A percentile compares a stretch with the other conserved stretches of the same genome.
These are phyloP conservation scores for Aureobasidium pullulans DNA, from an alignment of 2,329 filamentous ascomycete species.

Conservation along the genomic window DNA sequence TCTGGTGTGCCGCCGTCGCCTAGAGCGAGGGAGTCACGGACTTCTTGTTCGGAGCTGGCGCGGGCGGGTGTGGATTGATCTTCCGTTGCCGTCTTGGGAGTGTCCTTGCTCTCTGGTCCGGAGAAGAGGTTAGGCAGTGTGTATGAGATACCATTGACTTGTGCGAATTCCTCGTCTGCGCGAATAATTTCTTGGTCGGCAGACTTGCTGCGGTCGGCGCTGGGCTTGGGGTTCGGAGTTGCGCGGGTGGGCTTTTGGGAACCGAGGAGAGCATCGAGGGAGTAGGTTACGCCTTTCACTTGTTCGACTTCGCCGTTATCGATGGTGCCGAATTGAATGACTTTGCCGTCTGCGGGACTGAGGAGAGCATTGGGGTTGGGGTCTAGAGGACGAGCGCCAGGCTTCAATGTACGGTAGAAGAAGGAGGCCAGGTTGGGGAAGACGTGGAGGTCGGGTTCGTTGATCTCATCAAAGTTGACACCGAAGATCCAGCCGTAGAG, in stretches of 20 bases:
- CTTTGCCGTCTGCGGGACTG: conserved; percentile 81
- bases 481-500: conserved; percentile 87
- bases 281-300: conserved; percentile 98
- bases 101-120: conserved; percentile 38
- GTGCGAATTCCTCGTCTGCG: conserved; percentile 85
- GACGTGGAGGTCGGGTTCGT: conserved; percentile 76
- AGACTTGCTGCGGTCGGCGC: conserved; percentile 24
- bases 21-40: conserved; percentile 73
- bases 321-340: conserved; percentile 88
- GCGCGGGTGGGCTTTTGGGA: conserved; percentile 37
- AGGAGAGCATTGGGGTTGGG: conserved; percentile 71
- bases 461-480: conserved; percentile 81
- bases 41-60: conserved; percentile 69
- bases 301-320: conserved; percentile 94
- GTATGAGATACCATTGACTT: conserved; percentile 91
- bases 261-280: conserved; percentile 83
- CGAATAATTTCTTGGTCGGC: conserved; percentile 59
- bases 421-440: conserved; percentile 94
- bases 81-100: conserved; percentile 26
- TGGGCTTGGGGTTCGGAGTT: conserved; percentile 36
- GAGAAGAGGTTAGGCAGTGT: conserved; percentile 82
- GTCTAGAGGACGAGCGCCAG: conserved; percentile 77
- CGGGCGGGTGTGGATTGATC: conserved; percentile 68
- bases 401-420: conserved; percentile 93
- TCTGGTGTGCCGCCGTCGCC: conserved; percentile 35